A percentile compares a stretch with the other conserved stretches of the same genome.
These are phyloP conservation scores for Avicennia marina DNA, from an alignment of 257 asterid species.

Conservation along the genomic window DNA sequence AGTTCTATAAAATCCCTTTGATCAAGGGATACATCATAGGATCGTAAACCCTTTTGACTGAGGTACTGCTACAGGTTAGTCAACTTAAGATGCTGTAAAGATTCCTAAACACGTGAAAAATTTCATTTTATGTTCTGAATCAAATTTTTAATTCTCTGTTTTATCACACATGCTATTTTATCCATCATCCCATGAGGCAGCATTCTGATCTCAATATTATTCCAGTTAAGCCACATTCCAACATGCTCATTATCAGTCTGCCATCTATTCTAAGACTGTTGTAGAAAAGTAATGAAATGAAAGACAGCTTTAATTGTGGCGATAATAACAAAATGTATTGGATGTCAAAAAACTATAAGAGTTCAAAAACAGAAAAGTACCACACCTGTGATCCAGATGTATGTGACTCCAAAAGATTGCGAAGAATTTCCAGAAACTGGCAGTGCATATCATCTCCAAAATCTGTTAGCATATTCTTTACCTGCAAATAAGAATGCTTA, in stretches of 20 bases:
- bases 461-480: conserved; percentile 82
- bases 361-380: not conserved
- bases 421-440: conserved; percentile 92
- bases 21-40: too few relatives aligned
- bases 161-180: not conserved
- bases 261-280: too few relatives aligned
- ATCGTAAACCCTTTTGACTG: too few relatives aligned
- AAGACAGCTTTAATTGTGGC: not conserved
- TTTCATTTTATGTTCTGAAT: too few relatives aligned
- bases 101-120: too few relatives aligned
- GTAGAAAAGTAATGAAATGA: too few relatives aligned
- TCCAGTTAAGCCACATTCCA: not conserved
- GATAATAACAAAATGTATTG: not conserved
- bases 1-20: too few relatives aligned
- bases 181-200: too few relatives aligned
- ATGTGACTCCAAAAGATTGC: conserved; percentile 81
- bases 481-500: conserved; percentile 44
- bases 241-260: not conserved
- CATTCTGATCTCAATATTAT: too few relatives aligned
- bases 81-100: too few relatives aligned
- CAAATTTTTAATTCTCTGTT: not conserved
- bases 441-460: conserved; percentile 96
- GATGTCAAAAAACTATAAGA: too few relatives aligned
- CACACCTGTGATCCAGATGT: conserved; percentile 80
- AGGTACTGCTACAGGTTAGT: too few relatives aligned